Base-by-base conservation (phyloP, 768 basidiomycete species). In the Hygrophorus pudorinus region DNA sequence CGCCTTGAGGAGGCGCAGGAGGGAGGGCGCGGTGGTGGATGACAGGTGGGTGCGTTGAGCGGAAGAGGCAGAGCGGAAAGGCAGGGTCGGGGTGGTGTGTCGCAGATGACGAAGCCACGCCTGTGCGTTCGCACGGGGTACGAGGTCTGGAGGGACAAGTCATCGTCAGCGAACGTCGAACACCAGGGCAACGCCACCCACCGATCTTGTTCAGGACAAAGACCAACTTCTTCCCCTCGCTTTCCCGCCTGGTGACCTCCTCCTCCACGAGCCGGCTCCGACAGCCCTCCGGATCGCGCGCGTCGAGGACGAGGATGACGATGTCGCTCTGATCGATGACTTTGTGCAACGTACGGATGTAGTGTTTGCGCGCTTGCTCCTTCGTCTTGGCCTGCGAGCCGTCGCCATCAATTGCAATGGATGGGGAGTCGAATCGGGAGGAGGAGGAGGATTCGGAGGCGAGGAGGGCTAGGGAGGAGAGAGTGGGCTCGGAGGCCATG, bases 171-270 rank as follows among this genome's bases (percentile, higher is more conserved):
- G n/a, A n/a, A n/a, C n/a, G n/a, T n/a, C n/a, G 41, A 35, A 1
- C 14, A 6, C 21, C 5, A 27, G 13, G 12, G 9, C 10, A 16
- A 18, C 11, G 13, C 7, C 11, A 64, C 81, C 46, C 48, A 91
- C 94, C 94, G 46, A 96, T 85, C 67, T 99, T 97, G 62, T 97
- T 98, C n/a, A 99, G 60, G 2, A 97, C 89, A 43, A 91, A 89
- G 2, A 99, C 80, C 24, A 98, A 66, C 58, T 80, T 86, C 70
- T 99, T 99, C 6, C 92, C 87, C 50, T 94, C 87, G 17, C 67
- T 68, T 58, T 93, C 91, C 29, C 86, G 72, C 50, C 88, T 69
- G 36, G 85, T 70, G 0, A 96, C 91, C 59, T 96, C 93, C 56
- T 94, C 89, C 60, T 99, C 96, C 3, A 98, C 91, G 31, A 94